phyloP scores from a whole-genome alignment of 2,329 filamentous ascomycete genomes.

The Sporothrix pseudoabietina region DNA sequence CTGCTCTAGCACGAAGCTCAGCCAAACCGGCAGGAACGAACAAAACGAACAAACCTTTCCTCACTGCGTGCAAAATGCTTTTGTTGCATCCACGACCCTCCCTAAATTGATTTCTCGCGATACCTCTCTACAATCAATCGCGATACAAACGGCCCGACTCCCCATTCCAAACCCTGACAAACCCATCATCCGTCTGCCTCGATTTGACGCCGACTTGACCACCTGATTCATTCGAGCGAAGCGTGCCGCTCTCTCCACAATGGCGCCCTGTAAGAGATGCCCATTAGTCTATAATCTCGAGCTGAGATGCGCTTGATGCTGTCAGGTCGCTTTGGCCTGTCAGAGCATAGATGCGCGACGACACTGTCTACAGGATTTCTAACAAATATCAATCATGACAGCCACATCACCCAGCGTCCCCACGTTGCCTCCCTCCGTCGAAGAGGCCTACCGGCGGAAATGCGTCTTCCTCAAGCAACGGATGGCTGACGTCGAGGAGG shows the following conservation, averaged over 20 bases:
- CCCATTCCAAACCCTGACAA: neutral
- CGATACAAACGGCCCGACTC: neutral
- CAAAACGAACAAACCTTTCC: conserved; percentile 12
- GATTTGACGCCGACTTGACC: neutral
- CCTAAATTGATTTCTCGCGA: neutral
- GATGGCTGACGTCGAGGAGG: conserved; percentile 86
- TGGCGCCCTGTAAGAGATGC: conserved; percentile 34
- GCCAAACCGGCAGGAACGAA: conserved; percentile 1
- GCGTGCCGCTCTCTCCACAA: conserved; percentile 20
- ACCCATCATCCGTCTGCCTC: neutral
- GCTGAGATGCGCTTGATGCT: neutral
- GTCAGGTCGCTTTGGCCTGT: neutral
- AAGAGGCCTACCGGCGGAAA: conserved; percentile 94
- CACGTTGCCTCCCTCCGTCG: conserved; percentile 80
- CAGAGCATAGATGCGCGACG: neutral
- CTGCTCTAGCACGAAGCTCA: conserved; percentile 16
- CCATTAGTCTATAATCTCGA: neutral
- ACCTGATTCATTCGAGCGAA: conserved; percentile 16
- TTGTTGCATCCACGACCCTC: neutral
- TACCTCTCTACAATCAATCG: too few species aligned
- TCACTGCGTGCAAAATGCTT: neutral
- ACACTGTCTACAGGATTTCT: neutral
- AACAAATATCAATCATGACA: neutral
- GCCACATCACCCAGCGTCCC: conserved; percentile 41
- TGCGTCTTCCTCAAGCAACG: conserved; percentile 92